Percentiles rank a stretch among this genome's conserved stretches.
Conservation (phyloP, 768 basidiomycete species). For the Leccinum sublutescens region DNA sequence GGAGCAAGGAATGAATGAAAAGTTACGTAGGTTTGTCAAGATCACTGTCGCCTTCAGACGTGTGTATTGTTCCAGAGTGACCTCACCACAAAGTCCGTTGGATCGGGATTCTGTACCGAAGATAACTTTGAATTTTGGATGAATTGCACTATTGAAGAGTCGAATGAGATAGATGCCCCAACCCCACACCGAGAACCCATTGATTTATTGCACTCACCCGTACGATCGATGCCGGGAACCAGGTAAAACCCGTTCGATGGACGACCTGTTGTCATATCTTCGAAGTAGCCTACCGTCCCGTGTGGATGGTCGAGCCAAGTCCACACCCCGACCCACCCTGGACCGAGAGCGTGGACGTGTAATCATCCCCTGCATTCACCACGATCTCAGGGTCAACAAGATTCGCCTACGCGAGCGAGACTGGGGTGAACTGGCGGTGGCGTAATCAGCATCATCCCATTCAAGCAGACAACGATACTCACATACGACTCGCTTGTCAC, state of each 20-base stretch:
- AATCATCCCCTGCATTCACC: constrained; percentile 19
- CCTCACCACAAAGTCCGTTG: constrained; percentile 46
- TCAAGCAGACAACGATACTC: constrained; percentile 16
- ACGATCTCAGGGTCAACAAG: no score
- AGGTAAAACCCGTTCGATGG: constrained; percentile 56
- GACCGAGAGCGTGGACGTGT: constrained; percentile 52
- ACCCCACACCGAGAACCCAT: background rate
- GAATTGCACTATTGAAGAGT: constrained; percentile 38
- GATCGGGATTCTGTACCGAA: constrained; percentile 35
- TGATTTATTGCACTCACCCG: constrained; percentile 34
- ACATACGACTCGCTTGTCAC: constrained; percentile 55
- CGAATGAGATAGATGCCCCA: background rate
- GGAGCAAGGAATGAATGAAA: no score
- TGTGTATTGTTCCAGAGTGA: constrained; percentile 57
- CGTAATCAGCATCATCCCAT: background rate
- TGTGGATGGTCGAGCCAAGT: constrained; percentile 60
- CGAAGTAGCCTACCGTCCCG: constrained; percentile 53
- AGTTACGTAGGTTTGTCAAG: no score
- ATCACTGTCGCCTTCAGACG: constrained; percentile 1
- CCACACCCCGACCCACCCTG: constrained; percentile 52
- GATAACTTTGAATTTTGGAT: constrained; percentile 40
- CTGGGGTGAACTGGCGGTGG: constrained; percentile 49
- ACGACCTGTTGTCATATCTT: constrained; percentile 39
- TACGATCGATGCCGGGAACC: constrained; percentile 52
- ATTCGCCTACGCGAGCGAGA: constrained; percentile 36